Evolutionary conservation across 2,329 filamentous ascomycete genomes (phyloP), one percentile per base, ranked within the genome.

Genomic region (Cercospora zeina): DNA sequence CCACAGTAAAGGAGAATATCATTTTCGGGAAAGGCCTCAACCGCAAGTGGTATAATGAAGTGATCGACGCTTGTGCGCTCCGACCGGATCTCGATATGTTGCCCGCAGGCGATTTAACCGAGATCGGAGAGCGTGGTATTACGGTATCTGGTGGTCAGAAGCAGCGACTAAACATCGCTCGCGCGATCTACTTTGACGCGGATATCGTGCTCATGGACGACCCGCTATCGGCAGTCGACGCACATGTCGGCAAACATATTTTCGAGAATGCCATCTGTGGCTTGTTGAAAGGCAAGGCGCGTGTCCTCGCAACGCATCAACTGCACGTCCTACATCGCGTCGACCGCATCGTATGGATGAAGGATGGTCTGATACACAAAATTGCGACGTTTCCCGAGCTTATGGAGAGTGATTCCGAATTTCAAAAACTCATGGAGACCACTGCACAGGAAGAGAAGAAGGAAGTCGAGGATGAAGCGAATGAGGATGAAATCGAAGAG

Each of bases 91-190:
- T 97, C 6, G 91, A 96, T 53, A 96, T 96, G 87, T 81, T 97
- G n/a, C 93, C 93, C 0, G 85, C 89, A 61, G 90, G 91, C 13
- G 95, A 97, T 70, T 77, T 84, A 69, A 99, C 93, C 0, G 93
- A 97, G 75, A 96, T 97, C 71, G 95, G 93, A 27, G 95, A 97
- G 76, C 87, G 92, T 64, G 93, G 95, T 58, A 97, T 97, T 71
- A 97, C 92, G 0, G 89, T 97, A 1, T 96, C 92, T 16, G 93
- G 95, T 61, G 93, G 93, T 1, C 93, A 97, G 76, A 97, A 97
- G 76, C 93, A 97, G 75, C 87, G 95, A 10, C 81, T 97, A 68
- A 97, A 97, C 73, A 97, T 97, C 71, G 95, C 95, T 16, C 85
- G 95, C 58, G 85, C 85, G 1, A 87, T 88, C 58, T 88, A 87